phyloP scores from a whole-genome alignment of 805 yeast species.

The Wickerhamiella dianesei region DNA sequence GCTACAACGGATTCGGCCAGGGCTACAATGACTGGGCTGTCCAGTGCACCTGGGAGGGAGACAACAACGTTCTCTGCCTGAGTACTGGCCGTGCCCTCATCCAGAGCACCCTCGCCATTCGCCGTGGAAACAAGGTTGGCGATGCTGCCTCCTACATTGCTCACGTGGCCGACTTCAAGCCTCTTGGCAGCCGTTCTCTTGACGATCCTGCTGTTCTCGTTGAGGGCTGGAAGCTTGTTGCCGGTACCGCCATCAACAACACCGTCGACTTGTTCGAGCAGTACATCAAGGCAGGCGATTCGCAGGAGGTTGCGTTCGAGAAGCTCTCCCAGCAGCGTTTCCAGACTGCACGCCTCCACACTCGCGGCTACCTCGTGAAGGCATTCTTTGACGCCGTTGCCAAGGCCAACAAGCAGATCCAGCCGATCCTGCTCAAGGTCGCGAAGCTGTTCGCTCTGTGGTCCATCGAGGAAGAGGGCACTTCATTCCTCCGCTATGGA shows the following conservation, averaged over 20 bases:
- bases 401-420: conserved; percentile 10
- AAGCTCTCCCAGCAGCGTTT: conserved; percentile 30
- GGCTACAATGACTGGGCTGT: conserved; percentile 92
- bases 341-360: conserved; percentile 29
- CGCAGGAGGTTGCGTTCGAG: conserved; percentile 27
- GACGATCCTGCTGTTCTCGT: conserved; percentile 21
- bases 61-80: conserved; percentile 73
- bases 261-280: conserved; percentile 23
- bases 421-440: conserved; percentile 11
- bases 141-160: conserved; percentile 26
- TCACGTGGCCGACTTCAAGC: conserved; percentile 6
- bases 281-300: conserved; percentile 18
- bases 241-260: conserved; percentile 23
- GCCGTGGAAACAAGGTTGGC: conserved; percentile 34
- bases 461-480: conserved; percentile 55
- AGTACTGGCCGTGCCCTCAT: conserved; percentile 70
- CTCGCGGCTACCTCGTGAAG: conserved; percentile 27
- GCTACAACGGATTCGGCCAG: conserved; percentile 84
- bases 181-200: conserved; percentile 18
- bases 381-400: conserved; percentile 18
- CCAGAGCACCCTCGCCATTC: conserved; percentile 32
- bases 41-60: conserved; percentile 98
- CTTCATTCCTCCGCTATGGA: conserved; percentile 52
- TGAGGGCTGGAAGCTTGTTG: conserved; percentile 28
- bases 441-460: conserved; percentile 38